Evolutionary conservation across 345 rosid genomes (phyloP), one percentile per base, ranked within the genome.

Genomic region (Tarenaya hassleriana): DNA sequence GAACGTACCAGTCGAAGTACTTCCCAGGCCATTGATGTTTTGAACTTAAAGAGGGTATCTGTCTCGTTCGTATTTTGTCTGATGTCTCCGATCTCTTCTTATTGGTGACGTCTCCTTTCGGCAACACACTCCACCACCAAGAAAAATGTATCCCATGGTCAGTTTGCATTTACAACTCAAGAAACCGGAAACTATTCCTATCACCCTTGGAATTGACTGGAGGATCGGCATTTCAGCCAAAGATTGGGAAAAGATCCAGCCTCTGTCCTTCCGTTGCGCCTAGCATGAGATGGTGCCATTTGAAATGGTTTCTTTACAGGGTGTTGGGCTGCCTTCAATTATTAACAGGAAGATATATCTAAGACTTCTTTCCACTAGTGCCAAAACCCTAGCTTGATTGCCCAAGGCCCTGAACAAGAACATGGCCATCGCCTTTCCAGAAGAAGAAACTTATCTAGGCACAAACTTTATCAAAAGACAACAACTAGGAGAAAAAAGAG

Each of bases 241-340:
- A 75, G 96, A 92, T 69, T 92, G 98, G 98, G 95, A 92, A 64
- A 84, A 92, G 68, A 82, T 92, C 34, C 94, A 92, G 94, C 95
- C 68, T n/a, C n/a, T n/a, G n/a, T n/a, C n/a, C n/a, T n/a, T n/a
- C n/a, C n/a, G n/a, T n/a, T n/a, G n/a, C n/a, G n/a, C n/a, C n/a
- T n/a, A n/a, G n/a, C n/a, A n/a, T n/a, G n/a, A n/a, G n/a, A n/a
- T n/a, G n/a, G n/a, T n/a, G n/a, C n/a, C n/a, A n/a, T n/a, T n/a
- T 27, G 50, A 62, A 40, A 38, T 55, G 50, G 38, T 53, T 24
- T 54, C 1, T 55, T 50, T 34, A 21, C 54, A 91, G 98, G 98
- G 98, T 47, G 94, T 92, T 48, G 96, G 84, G 66, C 84, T 92
- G 46, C 80, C n/a, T n/a, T n/a, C n/a, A n/a, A n/a, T n/a, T n/a